Evolutionary conservation across 345 rosid genomes (phyloP).

Genomic region (Angophora floribunda): DNA sequence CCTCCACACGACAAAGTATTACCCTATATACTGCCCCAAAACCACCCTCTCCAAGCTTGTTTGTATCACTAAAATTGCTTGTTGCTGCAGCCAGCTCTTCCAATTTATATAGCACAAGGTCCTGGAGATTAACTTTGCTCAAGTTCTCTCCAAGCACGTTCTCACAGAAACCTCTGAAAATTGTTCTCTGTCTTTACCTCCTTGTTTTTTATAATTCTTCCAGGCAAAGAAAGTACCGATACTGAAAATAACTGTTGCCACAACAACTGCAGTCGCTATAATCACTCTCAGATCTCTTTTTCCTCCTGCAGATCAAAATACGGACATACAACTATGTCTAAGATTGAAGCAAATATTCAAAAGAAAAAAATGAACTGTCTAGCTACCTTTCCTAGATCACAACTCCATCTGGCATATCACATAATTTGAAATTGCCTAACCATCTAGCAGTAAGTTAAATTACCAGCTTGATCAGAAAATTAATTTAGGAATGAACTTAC

Average conservation of each 20-base stretch:
- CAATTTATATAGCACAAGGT: conserved; percentile 17
- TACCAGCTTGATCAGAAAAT: not conserved
- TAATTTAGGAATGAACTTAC: not conserved
- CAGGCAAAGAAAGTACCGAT: not conserved
- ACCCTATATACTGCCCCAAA: conserved; percentile 18
- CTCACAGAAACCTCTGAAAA: not conserved
- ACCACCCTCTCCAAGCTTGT: conserved; percentile 19
- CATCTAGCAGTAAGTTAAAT: not conserved
- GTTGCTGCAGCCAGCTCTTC: conserved; percentile 27
- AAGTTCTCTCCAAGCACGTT: not conserved
- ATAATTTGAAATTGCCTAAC: not conserved
- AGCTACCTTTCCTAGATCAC: not conserved
- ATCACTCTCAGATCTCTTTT: not conserved
- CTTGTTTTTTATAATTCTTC: not conserved
- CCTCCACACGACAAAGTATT: not conserved
- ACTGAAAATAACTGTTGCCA: not conserved
- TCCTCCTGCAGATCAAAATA: not conserved
- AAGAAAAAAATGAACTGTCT: not conserved
- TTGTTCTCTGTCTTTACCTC: not conserved
- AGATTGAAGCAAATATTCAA: not conserved
- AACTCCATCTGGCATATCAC: not conserved
- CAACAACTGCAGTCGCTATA: not conserved
- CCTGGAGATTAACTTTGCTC: conserved; percentile 2
- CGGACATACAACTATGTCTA: not conserved
- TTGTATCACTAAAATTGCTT: conserved; percentile 7